phyloP scores from a whole-genome alignment of 495 filamentous ascomycete genomes.

The Penicillium salamii region DNA sequence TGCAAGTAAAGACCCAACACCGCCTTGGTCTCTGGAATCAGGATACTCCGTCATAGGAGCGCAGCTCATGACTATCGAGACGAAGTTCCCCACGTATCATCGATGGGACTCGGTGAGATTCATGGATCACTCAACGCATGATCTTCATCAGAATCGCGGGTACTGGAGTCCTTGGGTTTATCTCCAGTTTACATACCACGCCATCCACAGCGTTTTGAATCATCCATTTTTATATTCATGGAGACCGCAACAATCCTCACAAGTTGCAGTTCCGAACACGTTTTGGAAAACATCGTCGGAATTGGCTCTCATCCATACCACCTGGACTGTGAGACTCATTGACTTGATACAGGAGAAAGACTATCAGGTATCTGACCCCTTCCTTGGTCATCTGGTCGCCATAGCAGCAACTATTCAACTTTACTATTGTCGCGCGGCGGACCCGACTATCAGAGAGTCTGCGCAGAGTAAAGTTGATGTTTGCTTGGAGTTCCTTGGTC shows the following conservation, averaged over 20 bases:
- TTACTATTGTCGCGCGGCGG: constrained; percentile 43
- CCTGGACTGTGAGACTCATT: constrained; percentile 43
- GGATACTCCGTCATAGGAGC: constrained; percentile 40
- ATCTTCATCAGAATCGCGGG: constrained; percentile 30
- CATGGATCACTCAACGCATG: constrained; percentile 35
- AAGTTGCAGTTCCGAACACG: constrained; percentile 41
- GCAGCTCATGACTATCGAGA: constrained; percentile 41
- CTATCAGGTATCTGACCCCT: constrained; percentile 38
- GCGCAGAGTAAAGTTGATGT: constrained; percentile 36
- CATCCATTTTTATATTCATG: constrained; percentile 46
- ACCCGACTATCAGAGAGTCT: constrained; percentile 35
- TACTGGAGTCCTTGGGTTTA: constrained; percentile 46
- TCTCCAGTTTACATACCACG: constrained; percentile 44
- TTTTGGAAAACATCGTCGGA: constrained; percentile 45
- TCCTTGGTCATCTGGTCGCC: constrained; percentile 36
- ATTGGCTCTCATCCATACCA: constrained; percentile 40
- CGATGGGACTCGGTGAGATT: constrained; percentile 43
- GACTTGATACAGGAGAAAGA: constrained; percentile 42
- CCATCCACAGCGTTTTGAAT: constrained; percentile 40
- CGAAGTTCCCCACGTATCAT: constrained; percentile 37
- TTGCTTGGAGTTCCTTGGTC: constrained; percentile 33
- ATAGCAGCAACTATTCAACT: constrained; percentile 42
- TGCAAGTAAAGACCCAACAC: constrained; percentile 32
- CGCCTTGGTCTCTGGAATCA: constrained; percentile 42
- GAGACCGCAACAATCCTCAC: constrained; percentile 40